Evolutionary conservation across 306 rosid genomes (phyloP).

Genomic region (Geum urbanum): DNA sequence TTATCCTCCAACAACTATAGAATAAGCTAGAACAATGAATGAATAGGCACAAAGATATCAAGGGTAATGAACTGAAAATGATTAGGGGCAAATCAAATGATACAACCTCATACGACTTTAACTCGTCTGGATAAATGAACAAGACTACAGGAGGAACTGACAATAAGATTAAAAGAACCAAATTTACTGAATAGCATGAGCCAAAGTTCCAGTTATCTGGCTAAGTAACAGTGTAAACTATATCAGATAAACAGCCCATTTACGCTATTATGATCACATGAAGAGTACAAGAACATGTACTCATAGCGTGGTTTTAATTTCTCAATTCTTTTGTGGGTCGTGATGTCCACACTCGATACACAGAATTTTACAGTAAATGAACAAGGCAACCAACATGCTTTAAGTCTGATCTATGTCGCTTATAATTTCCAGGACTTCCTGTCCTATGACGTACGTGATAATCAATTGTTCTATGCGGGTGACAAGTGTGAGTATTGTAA

Average conservation of each 20-base stretch:
- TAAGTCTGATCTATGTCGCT: not conserved
- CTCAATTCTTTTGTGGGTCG: not conserved
- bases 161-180: not conserved
- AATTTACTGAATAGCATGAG: not conserved
- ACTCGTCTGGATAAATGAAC: not conserved
- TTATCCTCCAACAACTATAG: not conserved
- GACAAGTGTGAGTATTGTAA: not conserved
- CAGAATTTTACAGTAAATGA: not conserved
- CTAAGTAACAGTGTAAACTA: not conserved
- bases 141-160: not conserved
- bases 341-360: not conserved
- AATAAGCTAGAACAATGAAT: not conserved
- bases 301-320: not conserved
- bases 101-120: not conserved
- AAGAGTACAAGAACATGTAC: not conserved
- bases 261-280: no score
- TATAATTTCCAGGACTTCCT: not conserved
- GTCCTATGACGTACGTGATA: not conserved
- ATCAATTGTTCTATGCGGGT: not conserved
- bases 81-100: not conserved
- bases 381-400: not conserved
- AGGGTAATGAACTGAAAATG: not conserved
- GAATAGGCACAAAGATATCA: not conserved
- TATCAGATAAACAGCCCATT: no score
- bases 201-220: not conserved